phyloP scores from a whole-genome alignment of 2,329 filamentous ascomycete species.

The Trichoderma simmonsii region DNA sequence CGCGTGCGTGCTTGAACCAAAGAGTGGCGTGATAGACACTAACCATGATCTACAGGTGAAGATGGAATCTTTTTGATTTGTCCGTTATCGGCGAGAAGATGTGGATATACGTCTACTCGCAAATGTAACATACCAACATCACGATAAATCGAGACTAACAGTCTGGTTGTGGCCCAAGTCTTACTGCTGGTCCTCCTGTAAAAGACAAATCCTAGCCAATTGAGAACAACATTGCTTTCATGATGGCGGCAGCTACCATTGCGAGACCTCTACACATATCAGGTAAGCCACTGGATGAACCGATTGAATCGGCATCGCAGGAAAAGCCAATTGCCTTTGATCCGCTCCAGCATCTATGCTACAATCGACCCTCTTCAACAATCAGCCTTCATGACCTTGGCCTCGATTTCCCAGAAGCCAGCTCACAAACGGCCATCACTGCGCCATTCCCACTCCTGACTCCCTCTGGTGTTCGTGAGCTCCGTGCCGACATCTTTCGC shows the following conservation, averaged over 20 bases:
- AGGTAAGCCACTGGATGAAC: background rate
- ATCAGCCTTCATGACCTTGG: constrained; percentile 15
- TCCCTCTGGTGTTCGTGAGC: constrained; percentile 5
- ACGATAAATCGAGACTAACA: background rate
- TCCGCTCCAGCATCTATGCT: constrained; percentile 9
- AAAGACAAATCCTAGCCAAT: background rate
- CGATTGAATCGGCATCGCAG: background rate
- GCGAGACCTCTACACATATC: background rate
- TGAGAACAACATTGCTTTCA: background rate
- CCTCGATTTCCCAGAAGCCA: constrained; percentile 8
- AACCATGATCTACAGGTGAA: background rate
- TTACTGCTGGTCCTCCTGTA: background rate
- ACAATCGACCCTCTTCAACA: background rate
- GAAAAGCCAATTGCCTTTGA: background rate
- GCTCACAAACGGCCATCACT: constrained; percentile 14
- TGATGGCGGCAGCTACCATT: background rate
- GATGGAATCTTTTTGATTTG: background rate
- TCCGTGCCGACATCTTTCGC: constrained; percentile 15
- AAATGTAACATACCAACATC: background rate
- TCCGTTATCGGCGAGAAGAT: background rate
- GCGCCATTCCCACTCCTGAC: constrained; percentile 10
- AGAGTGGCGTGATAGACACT: background rate
- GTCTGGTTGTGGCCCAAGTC: background rate
- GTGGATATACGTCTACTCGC: background rate
- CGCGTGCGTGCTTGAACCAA: background rate